A percentile compares a stretch with the other conserved stretches of the same genome.
Conservation (phyloP, 2,329 filamentous ascomycete species). For the Ophiostoma montium region DNA sequence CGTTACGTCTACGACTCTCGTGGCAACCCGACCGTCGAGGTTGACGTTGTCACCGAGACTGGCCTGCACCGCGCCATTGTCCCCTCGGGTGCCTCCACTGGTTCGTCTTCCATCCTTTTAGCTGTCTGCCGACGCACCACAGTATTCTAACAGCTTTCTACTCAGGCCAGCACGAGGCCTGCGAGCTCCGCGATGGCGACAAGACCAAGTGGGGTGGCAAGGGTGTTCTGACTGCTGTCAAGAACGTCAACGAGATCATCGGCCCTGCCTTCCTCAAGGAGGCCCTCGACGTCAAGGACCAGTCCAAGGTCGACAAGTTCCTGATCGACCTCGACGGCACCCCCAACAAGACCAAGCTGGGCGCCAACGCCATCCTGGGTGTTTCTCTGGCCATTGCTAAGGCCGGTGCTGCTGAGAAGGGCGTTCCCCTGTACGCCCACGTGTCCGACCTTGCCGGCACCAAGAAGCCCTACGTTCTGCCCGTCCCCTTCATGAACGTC, state of each 20-base stretch:
- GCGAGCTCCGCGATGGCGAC: constrained; percentile 82
- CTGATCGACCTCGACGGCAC: constrained; percentile 76
- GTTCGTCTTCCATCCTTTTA: constrained; percentile 34
- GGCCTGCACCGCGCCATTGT: constrained; percentile 96
- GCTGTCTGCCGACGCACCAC: not conserved
- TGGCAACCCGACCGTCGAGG: constrained; percentile 95
- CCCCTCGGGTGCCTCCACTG: constrained; percentile 89
- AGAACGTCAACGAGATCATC: constrained; percentile 73
- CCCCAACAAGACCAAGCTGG: constrained; percentile 74
- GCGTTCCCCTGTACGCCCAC: constrained; percentile 75
- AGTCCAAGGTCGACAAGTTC: constrained; percentile 70
- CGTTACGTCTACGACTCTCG: constrained; percentile 98
- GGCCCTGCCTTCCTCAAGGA: constrained; percentile 71
- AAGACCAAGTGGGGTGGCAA: constrained; percentile 77
- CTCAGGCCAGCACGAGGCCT: constrained; percentile 77
- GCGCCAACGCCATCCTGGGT: constrained; percentile 80
- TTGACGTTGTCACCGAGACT: constrained; percentile 91
- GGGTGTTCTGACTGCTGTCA: constrained; percentile 73
- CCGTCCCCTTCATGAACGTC: constrained; percentile 89
- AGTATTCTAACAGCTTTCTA: constrained; percentile 6
- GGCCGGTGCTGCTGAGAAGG: constrained; percentile 80
- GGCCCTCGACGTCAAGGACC: constrained; percentile 73
- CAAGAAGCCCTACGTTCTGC: constrained; percentile 84
- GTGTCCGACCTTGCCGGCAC: constrained; percentile 77
- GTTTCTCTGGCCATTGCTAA: constrained; percentile 75